Evolutionary conservation across 2,329 filamentous ascomycete genomes (phyloP), one percentile per base, ranked within the genome.

Genomic region (Sporothrix humicola): DNA sequence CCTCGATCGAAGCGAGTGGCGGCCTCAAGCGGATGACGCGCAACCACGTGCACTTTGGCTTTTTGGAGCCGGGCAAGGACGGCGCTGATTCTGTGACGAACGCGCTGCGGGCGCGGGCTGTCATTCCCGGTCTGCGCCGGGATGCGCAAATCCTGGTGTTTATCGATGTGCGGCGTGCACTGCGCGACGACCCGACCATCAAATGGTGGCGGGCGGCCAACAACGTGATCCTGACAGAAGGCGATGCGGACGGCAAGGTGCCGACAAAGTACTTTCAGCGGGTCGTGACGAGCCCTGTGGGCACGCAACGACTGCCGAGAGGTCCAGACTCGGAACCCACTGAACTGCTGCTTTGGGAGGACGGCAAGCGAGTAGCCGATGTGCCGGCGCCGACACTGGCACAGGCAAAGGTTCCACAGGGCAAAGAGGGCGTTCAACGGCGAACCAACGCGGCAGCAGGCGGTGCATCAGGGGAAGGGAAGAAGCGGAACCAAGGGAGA

Each of bases 1-100:
- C 87, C 0, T 79, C 85, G 12, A 98, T 99, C 75, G 81, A 94
- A 12, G 85, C 86, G n/a, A 86, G 88, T 0, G 95, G 95, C 4
- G 95, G 95, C 0, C 83, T 99, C 74, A 90, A 89, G 77, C 87
- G 87, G 74, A 98, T 98, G 96, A 86, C 85, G 0, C 84, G 96
- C 72, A 97, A 92, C 76, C 95, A 98, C 79, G 91, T 98, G 42
- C 96, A 99, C 82, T 97, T 96, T 80, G 93, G 93, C 69, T 61
- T 71, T 3, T 20, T 71, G 31, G 72, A 65, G 44, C 15, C 4
- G 7, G 69, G 20, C n/a, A 44, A 50, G 10, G 7, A 2, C 17
- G 50, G 73, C 1, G 17, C 13, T 2, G 63, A 26, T 2, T 17
- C 52, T n/a, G 48, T 66, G 15, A 44, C 46, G 50, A 42, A 1